These are phyloP conservation scores for Rhodosporidiobolus odoratus DNA, from an alignment of 768 basidiomycete genomes.

Conservation along the genomic window DNA sequence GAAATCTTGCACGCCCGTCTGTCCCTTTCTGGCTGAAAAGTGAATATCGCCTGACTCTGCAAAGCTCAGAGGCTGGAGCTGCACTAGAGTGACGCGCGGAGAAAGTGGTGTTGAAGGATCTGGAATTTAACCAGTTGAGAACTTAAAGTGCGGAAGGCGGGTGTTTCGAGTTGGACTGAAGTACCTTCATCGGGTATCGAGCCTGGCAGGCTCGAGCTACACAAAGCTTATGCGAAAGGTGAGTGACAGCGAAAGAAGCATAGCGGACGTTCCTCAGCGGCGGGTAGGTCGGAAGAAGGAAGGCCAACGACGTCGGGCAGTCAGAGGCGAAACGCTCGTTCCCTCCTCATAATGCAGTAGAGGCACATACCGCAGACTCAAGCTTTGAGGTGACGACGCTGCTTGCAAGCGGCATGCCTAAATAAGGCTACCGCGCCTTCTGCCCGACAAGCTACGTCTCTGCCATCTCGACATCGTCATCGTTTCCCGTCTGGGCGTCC, in stretches of 20 bases:
- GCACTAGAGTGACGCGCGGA: not conserved
- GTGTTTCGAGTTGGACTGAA: too few relatives aligned
- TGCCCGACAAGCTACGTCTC: not conserved
- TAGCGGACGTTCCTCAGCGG: too few relatives aligned
- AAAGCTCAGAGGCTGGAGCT: too few relatives aligned
- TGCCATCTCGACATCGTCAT: not conserved
- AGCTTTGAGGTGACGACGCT: not conserved
- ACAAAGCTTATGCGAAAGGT: too few relatives aligned
- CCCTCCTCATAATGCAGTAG: too few relatives aligned
- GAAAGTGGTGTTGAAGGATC: not conserved
- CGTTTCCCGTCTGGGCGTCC: not conserved
- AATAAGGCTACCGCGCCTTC: not conserved
- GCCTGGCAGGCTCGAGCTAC: too few relatives aligned
- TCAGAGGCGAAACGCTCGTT: too few relatives aligned
- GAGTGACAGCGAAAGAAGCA: too few relatives aligned
- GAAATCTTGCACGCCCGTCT: not conserved
- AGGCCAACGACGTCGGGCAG: too few relatives aligned
- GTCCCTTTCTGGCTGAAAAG: not conserved
- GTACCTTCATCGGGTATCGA: too few relatives aligned
- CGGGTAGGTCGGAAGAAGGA: too few relatives aligned
- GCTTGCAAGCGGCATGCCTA: not conserved
- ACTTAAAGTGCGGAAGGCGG: not conserved
- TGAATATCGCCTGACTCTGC: not conserved
- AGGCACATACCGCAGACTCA: too few relatives aligned
- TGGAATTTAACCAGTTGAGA: not conserved